Conservation (phyloP, 1,284 basidiomycete genomes). For the Trametes pubescens region DNA sequence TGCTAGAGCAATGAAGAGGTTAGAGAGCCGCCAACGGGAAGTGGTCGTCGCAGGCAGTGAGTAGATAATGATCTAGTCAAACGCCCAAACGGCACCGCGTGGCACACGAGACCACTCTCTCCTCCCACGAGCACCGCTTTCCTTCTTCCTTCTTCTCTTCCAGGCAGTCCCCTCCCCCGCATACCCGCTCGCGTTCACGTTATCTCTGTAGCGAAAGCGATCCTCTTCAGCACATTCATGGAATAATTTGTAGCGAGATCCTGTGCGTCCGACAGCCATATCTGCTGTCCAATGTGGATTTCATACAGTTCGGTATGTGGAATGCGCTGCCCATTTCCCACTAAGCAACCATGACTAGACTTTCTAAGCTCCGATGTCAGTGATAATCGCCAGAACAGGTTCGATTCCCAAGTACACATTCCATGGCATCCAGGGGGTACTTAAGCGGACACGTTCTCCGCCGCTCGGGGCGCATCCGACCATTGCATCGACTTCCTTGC, state of each 20-base stretch:
- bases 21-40: too few species aligned
- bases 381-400: background rate
- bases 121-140: background rate
- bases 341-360: background rate
- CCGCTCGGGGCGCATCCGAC: background rate
- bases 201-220: too few species aligned
- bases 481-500: background rate
- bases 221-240: too few species aligned
- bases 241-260: too few species aligned
- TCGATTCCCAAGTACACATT: constrained; percentile 4
- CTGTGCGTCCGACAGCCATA: too few species aligned
- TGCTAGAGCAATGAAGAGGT: too few species aligned
- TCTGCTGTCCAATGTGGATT: too few species aligned
- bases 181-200: too few species aligned
- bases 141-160: background rate
- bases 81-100: background rate
- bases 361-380: background rate
- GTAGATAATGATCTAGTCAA: background rate
- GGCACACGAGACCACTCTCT: too few species aligned
- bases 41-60: too few species aligned
- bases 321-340: too few species aligned
- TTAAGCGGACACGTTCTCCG: background rate
- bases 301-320: too few species aligned
- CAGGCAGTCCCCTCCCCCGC: background rate
- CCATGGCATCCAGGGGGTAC: constrained; percentile 1